These are phyloP conservation scores for Aspergillus taichungensis DNA, from an alignment of 495 filamentous ascomycete genomes.

Conservation along the genomic window DNA sequence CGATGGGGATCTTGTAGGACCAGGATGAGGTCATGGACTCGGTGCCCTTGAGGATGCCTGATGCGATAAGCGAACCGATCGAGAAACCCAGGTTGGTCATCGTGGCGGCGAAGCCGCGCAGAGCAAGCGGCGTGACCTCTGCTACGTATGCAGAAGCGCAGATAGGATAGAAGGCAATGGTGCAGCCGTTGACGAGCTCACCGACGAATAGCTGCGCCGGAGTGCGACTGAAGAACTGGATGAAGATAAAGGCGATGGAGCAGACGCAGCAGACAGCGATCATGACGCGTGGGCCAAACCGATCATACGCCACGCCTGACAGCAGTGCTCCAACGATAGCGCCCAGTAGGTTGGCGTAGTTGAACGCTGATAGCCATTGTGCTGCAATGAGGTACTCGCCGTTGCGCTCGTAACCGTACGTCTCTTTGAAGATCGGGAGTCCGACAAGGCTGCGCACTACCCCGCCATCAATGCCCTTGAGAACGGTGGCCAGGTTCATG, in stretches of 20 bases:
- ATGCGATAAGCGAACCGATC: slow-evolving; percentile 30
- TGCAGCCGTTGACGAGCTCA: slow-evolving; percentile 25
- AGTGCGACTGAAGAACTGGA: slow-evolving; percentile 27
- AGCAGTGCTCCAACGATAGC: slow-evolving; percentile 50
- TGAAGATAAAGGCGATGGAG: slow-evolving; percentile 26
- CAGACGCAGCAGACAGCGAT: slow-evolving; percentile 21
- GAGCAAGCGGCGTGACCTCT: slow-evolving; percentile 30
- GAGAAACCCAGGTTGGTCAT: slow-evolving; percentile 33
- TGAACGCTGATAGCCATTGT: slow-evolving; percentile 37
- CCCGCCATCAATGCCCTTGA: slow-evolving; percentile 26
- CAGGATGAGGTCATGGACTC: slow-evolving; percentile 15
- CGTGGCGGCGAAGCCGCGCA: slow-evolving; percentile 32
- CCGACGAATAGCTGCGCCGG: slow-evolving; percentile 25
- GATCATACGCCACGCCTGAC: slow-evolving; percentile 20
- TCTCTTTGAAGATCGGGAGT: slow-evolving; percentile 22
- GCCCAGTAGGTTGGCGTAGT: slow-evolving; percentile 67
- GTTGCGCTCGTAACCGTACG: slow-evolving; percentile 20
- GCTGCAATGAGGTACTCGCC: slow-evolving; percentile 20
- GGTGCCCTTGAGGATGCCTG: slow-evolving; percentile 31
- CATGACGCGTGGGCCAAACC: slow-evolving; percentile 21
- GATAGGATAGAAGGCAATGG: slow-evolving; percentile 29
- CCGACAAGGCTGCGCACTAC: slow-evolving; percentile 24
- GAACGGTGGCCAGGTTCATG: slow-evolving; percentile 24
- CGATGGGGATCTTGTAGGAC: slow-evolving; percentile 31
- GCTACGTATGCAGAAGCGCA: slow-evolving; percentile 27